Evolutionary conservation across 2,329 filamentous ascomycete genomes (phyloP).

Genomic region (Monilinia fructigena): DNA sequence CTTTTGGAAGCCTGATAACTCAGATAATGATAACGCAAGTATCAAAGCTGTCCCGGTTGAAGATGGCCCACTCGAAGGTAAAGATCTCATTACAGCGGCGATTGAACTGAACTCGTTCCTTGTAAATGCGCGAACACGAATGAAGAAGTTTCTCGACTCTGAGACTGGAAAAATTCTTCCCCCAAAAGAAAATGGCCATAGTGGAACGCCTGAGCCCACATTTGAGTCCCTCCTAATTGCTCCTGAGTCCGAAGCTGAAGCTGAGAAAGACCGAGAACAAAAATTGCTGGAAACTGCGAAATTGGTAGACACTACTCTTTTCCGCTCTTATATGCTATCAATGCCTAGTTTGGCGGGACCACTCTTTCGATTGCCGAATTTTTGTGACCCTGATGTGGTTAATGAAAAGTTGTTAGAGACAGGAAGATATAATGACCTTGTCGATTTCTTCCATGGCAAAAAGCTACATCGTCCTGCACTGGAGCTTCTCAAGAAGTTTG

Average conservation of each 20-base stretch:
- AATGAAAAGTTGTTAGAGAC: conserved; percentile 89
- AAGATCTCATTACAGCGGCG: conserved; percentile 79
- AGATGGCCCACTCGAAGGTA: conserved; percentile 66
- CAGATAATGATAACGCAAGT: conserved; percentile 56
- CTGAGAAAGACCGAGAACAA: conserved; percentile 60
- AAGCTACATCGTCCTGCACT: conserved; percentile 85
- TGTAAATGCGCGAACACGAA: conserved; percentile 72
- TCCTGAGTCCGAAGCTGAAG: conserved; percentile 39
- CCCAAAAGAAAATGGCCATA: conserved; percentile 42
- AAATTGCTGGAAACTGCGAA: conserved; percentile 75
- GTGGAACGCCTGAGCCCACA: conserved; percentile 49
- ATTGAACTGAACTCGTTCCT: conserved; percentile 83
- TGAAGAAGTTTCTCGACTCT: conserved; percentile 62
- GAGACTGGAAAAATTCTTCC: conserved; percentile 61
- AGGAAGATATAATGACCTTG: conserved; percentile 84
- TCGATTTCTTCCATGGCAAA: conserved; percentile 98
- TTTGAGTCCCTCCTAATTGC: conserved; percentile 57
- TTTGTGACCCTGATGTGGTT: conserved; percentile 93
- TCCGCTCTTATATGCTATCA: conserved; percentile 92
- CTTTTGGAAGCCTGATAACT: conserved; percentile 52
- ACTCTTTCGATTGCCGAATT: conserved; percentile 93
- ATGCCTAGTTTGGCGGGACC: conserved; percentile 81
- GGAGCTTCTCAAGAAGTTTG: conserved; percentile 78
- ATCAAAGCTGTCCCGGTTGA: conserved; percentile 48
- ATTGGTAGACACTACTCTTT: conserved; percentile 89